phyloP scores from a whole-genome alignment of 495 filamentous ascomycete genomes.

The Lineolata rhizophorae region DNA sequence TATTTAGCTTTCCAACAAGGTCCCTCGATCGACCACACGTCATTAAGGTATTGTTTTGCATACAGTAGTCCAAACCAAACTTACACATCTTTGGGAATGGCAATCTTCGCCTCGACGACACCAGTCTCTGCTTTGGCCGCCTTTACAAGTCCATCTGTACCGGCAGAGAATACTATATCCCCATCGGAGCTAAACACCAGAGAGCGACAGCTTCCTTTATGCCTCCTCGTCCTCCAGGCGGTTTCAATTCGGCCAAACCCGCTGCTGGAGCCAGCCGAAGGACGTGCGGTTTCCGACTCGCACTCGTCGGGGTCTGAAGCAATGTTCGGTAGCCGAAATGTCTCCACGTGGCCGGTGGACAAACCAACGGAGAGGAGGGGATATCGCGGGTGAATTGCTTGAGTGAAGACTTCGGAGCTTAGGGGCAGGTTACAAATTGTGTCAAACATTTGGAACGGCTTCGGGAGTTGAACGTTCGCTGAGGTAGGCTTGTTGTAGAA shows the following conservation, averaged over 20 bases:
- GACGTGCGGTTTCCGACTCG: conserved; percentile 15
- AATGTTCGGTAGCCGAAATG: conserved; percentile 52
- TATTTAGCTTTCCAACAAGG: conserved; percentile 3
- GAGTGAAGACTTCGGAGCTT: conserved; percentile 67
- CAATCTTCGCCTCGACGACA: conserved; percentile 53
- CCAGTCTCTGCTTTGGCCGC: conserved; percentile 64
- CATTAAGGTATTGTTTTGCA: not conserved
- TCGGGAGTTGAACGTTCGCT: too few species aligned
- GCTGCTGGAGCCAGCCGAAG: conserved; percentile 22
- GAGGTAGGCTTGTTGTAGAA: too few species aligned
- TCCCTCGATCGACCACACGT: conserved; percentile 2
- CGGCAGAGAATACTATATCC: conserved; percentile 58
- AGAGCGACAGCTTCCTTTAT: conserved; percentile 77
- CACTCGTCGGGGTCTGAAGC: conserved; percentile 19
- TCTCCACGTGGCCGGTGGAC: conserved; percentile 66
- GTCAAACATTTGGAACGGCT: conserved; percentile 72
- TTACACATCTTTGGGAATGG: conserved; percentile 24
- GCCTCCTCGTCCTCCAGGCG: conserved; percentile 66
- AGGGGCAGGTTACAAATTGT: conserved; percentile 79
- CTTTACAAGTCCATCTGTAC: conserved; percentile 79
- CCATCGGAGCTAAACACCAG: conserved; percentile 62
- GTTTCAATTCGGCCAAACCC: conserved; percentile 61
- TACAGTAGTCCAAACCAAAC: not conserved
- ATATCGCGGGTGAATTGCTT: conserved; percentile 63
- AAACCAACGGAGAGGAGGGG: conserved; percentile 74